These are phyloP conservation scores for Beta corolliflora DNA, from an alignment of 179 eudicot genomes.

Conservation along the genomic window DNA sequence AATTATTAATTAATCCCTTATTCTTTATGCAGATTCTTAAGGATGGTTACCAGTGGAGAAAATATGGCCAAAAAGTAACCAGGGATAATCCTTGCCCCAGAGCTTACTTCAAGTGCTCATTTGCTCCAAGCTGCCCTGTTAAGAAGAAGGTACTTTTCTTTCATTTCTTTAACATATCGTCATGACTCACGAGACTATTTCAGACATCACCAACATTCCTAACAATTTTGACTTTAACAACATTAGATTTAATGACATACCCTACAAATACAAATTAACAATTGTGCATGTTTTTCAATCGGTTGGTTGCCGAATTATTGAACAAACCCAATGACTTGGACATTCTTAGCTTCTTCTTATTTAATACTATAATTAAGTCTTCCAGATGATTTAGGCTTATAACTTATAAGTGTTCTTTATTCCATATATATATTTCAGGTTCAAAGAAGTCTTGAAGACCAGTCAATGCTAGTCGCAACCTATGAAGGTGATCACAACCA, in stretches of 20 bases:
- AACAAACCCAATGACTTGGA: background rate
- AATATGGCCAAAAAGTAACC: slow-evolving; percentile 90
- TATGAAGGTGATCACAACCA: slow-evolving; percentile 99
- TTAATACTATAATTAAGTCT: background rate
- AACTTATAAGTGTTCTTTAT: background rate
- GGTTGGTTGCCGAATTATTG: slow-evolving; percentile 27
- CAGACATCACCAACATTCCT: background rate
- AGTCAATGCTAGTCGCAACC: slow-evolving; percentile 78
- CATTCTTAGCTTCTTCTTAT: background rate
- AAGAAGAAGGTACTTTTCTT: slow-evolving; percentile 75
- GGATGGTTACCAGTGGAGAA: slow-evolving; percentile 93
- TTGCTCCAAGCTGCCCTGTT: slow-evolving; percentile 91
- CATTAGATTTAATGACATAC: background rate
- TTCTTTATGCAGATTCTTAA: slow-evolving; percentile 54
- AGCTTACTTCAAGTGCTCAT: slow-evolving; percentile 97
- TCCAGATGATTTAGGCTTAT: background rate
- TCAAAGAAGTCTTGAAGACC: slow-evolving; percentile 92
- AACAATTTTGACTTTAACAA: slow-evolving; percentile 13
- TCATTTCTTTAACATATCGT: background rate
- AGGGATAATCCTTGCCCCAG: slow-evolving; percentile 92
- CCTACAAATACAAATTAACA: background rate
- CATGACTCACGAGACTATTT: background rate
- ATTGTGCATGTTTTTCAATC: slow-evolving; percentile 10
- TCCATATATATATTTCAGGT: slow-evolving; percentile 46
- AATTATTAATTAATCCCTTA: background rate